phyloP scores from a whole-genome alignment of 495 filamentous ascomycete genomes.

The Penicillium atrosanguineum region DNA sequence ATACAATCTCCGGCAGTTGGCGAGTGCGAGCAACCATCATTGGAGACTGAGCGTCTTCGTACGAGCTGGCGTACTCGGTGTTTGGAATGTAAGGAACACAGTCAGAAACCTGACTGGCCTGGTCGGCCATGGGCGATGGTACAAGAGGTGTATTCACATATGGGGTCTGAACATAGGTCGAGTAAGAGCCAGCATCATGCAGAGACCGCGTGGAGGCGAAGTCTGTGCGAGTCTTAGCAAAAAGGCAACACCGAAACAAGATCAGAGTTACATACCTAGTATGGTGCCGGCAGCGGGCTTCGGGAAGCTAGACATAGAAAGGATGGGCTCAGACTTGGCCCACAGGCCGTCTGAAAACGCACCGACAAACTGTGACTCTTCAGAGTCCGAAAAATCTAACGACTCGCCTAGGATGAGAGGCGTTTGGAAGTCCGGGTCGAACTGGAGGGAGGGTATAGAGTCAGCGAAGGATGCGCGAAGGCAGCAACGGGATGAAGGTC shows the following conservation, averaged over 20 bases:
- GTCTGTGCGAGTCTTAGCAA: slow-evolving; percentile 27
- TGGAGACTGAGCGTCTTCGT: slow-evolving; percentile 44
- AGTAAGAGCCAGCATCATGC: slow-evolving; percentile 46
- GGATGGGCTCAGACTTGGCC: slow-evolving; percentile 51
- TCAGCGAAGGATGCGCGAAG: slow-evolving; percentile 21
- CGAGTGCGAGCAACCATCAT: slow-evolving; percentile 31
- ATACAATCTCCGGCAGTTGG: slow-evolving; percentile 57
- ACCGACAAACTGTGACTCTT: slow-evolving; percentile 46
- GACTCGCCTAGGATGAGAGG: slow-evolving; percentile 54
- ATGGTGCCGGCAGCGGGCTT: slow-evolving; percentile 40
- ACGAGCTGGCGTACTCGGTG: slow-evolving; percentile 42
- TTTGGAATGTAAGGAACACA: slow-evolving; percentile 45
- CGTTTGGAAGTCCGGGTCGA: slow-evolving; percentile 49
- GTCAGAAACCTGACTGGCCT: slow-evolving; percentile 45
- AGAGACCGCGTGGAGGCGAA: slow-evolving; percentile 44
- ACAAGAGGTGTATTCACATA: slow-evolving; percentile 46
- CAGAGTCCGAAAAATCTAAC: slow-evolving; percentile 51
- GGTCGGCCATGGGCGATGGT: slow-evolving; percentile 45
- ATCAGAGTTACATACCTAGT: slow-evolving; percentile 35
- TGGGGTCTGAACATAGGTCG: slow-evolving; percentile 41
- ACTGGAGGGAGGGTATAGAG: slow-evolving; percentile 21
- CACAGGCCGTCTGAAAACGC: slow-evolving; percentile 49
- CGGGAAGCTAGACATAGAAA: slow-evolving; percentile 55
- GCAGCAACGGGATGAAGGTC: slow-evolving; percentile 4
- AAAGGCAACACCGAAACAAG: not conserved